phyloP scores from a whole-genome alignment of 1,139 yeast genomes.

The Geotrichum cucujoidarum region DNA sequence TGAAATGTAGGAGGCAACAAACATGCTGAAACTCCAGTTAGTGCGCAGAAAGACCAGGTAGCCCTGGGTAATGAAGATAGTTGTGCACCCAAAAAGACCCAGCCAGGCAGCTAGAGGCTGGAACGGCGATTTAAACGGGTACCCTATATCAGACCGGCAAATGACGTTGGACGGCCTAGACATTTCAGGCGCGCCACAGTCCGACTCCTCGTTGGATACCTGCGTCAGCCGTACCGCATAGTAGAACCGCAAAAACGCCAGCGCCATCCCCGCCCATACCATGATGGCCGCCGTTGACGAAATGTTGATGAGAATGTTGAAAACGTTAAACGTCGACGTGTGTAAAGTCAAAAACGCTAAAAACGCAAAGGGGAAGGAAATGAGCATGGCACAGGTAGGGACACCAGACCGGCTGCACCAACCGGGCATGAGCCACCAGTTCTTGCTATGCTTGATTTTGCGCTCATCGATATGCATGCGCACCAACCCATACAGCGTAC shows the following conservation, averaged over 20 bases:
- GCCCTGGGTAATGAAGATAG: slow-evolving; percentile 63
- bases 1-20: slow-evolving; percentile 67
- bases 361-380: slow-evolving; percentile 56
- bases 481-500: slow-evolving; percentile 76
- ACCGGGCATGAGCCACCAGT: slow-evolving; percentile 59
- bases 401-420: slow-evolving; percentile 62
- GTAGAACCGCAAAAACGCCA: slow-evolving; percentile 65
- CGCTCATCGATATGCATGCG: slow-evolving; percentile 16
- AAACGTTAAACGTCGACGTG: slow-evolving; percentile 57
- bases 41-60: slow-evolving; percentile 55
- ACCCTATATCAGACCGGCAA: slow-evolving; percentile 36
- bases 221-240: slow-evolving; percentile 49
- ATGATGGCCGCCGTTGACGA: slow-evolving; percentile 67
- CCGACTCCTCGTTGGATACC: slow-evolving; percentile 42
- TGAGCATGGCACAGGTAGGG: slow-evolving; percentile 64
- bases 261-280: slow-evolving; percentile 79
- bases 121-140: slow-evolving; percentile 70
- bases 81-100: slow-evolving; percentile 54
- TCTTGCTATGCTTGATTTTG: slow-evolving; percentile 45
- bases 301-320: slow-evolving; percentile 58
- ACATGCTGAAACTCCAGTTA: slow-evolving; percentile 59
- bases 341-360: slow-evolving; percentile 58
- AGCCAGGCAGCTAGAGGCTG: slow-evolving; percentile 72
- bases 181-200: slow-evolving; percentile 28
- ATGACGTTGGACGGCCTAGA: slow-evolving; percentile 19